Evolutionary conservation across 2,329 filamentous ascomycete species (phyloP), one percentile per base, ranked within the genome.

Genomic region (Trichophyton simii): DNA sequence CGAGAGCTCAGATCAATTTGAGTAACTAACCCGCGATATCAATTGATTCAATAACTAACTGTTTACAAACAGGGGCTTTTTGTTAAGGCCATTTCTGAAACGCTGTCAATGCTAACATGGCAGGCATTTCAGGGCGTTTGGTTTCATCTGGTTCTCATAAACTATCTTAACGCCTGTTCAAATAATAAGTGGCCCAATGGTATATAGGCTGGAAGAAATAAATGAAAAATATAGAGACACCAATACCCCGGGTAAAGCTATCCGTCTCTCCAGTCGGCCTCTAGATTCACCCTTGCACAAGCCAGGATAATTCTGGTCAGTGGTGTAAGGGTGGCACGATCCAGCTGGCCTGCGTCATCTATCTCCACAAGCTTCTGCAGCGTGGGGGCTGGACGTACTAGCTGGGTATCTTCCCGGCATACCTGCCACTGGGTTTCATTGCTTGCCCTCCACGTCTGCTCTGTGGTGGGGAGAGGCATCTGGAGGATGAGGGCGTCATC

Each of bases 291-390:
- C 28, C 38, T 57, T 36, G 54, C 22, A 18, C 54, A 57, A 13
- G 54, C 54, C n/a, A 57, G 31, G 54, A 57, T 57, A 15, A 57
- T 57, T 57, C 54, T 34, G 22, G 54, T 57, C 54, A 57, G 28
- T 34, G 54, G 54, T 57, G 54, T 34, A 57, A 57, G 54, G n/a
- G 54, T 57, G n/a, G 54, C 25, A 31, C n/a, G 28, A 36, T 57
- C 54, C 54, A 57, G 15, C 31, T 36, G 15, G 54, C 54, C 54
- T 20, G 54, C 18, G 18, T 28, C 38, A 36, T 57, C 54, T 36
- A 57, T 36, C 22, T 57, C 54, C 22, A 57, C 8, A 15, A 57
- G 54, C 7, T 57, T 36, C 25, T 36, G 54, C 54, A 57, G 54
- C 20, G 54, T 57, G 18, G 54, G 31, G 31, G 54, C 54, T 34